Percentiles rank a stretch among this genome's conserved stretches.
Evolutionary conservation across 2,329 filamentous ascomycete species (phyloP).

Genomic region (Chaetomium globosum): DNA sequence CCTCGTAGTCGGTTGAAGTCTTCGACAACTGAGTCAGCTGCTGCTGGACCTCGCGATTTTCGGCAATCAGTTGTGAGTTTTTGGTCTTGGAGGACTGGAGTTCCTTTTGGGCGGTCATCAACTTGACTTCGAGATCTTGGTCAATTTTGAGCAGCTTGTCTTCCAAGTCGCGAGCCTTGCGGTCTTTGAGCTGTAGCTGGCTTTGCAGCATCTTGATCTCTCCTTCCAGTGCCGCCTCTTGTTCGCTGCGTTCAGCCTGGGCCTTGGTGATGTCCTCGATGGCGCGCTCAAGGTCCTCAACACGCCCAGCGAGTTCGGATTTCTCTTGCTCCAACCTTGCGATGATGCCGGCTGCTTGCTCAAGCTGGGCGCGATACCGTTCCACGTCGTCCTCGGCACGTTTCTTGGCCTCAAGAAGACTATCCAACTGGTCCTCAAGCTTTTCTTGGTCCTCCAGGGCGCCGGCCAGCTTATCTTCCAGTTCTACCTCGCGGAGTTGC

Average conservation of each 20-base stretch:
- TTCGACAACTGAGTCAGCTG: slow-evolving; percentile 85
- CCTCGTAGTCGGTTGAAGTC: slow-evolving; percentile 93
- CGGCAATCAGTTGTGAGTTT: slow-evolving; percentile 73
- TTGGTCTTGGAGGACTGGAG: slow-evolving; percentile 72
- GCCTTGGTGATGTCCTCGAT: slow-evolving; percentile 70
- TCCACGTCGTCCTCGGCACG: slow-evolving; percentile 83
- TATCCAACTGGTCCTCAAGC: slow-evolving; percentile 90
- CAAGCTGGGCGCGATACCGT: slow-evolving; percentile 75
- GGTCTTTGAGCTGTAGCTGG: slow-evolving; percentile 83
- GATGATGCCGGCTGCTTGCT: slow-evolving; percentile 89
- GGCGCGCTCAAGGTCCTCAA: slow-evolving; percentile 69
- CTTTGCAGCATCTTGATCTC: slow-evolving; percentile 92
- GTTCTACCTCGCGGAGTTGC: slow-evolving; percentile 84
- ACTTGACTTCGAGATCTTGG: slow-evolving; percentile 84
- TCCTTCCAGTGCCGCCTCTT: slow-evolving; percentile 75
- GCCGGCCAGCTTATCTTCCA: slow-evolving; percentile 88
- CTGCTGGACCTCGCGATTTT: slow-evolving; percentile 80
- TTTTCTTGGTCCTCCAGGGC: slow-evolving; percentile 93
- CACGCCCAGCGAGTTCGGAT: slow-evolving; percentile 66
- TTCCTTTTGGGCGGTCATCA: slow-evolving; percentile 77
- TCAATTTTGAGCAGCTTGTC: slow-evolving; percentile 79
- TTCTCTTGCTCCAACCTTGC: slow-evolving; percentile 85
- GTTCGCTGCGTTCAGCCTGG: slow-evolving; percentile 72
- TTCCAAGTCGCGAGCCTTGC: slow-evolving; percentile 87
- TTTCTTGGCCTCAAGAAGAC: slow-evolving; percentile 85